A percentile compares a stretch with the other conserved stretches of the same genome.
phyloP scores from a whole-genome alignment of 2,329 filamentous ascomycete species.

The Mycosphaerella sp. region DNA sequence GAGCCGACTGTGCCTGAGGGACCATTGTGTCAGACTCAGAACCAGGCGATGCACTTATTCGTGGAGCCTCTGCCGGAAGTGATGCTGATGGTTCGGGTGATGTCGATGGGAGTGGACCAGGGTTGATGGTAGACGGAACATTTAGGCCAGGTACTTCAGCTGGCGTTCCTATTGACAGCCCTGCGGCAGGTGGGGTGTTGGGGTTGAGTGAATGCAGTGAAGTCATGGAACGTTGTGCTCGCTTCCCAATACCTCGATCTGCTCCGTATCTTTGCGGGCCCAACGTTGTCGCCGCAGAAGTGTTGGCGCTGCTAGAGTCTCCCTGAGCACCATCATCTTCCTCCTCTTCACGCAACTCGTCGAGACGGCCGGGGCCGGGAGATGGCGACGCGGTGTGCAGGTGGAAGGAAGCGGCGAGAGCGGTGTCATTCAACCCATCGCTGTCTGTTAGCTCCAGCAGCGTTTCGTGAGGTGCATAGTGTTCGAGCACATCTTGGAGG shows the following conservation, averaged over 20 bases:
- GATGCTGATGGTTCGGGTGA: slow-evolving; percentile 24
- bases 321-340: slow-evolving; percentile 53
- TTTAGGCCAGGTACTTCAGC: background rate
- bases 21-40: background rate
- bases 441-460: slow-evolving; percentile 68
- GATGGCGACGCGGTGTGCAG: slow-evolving; percentile 83
- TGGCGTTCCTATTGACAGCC: background rate
- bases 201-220: slow-evolving; percentile 15
- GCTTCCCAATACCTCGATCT: slow-evolving; percentile 19
- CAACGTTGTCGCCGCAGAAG: slow-evolving; percentile 16
- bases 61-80: background rate
- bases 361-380: slow-evolving; percentile 73
- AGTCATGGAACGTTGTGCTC: slow-evolving; percentile 15
- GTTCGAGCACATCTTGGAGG: slow-evolving; percentile 55
- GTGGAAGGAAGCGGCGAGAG: slow-evolving; percentile 80
- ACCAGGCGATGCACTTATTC: background rate
- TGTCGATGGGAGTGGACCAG: slow-evolving; percentile 20
- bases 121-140: background rate
- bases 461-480: slow-evolving; percentile 80
- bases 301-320: slow-evolving; percentile 4
- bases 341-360: slow-evolving; percentile 90
- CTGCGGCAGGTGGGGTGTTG: background rate
- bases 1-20: background rate
- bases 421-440: slow-evolving; percentile 78
- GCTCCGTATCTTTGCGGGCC: slow-evolving; percentile 24